phyloP scores from a whole-genome alignment of 805 yeast species.

The Metschnikowia proteae region DNA sequence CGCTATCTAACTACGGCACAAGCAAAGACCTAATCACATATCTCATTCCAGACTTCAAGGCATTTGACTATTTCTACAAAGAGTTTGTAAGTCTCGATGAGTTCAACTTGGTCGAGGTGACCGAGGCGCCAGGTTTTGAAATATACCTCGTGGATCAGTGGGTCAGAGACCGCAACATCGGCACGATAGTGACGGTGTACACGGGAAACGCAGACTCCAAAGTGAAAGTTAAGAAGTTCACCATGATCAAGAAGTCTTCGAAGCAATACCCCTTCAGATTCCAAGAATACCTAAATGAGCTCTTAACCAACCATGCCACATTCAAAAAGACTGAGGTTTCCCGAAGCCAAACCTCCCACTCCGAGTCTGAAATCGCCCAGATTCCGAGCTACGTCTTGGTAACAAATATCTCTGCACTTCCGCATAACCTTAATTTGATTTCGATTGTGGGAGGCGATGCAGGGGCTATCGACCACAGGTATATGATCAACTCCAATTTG shows the following conservation, averaged over 20 bases:
- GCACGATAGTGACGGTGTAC: conserved; percentile 70
- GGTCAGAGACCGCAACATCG: conserved; percentile 68
- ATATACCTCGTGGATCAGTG: conserved; percentile 93
- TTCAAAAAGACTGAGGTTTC: conserved; percentile 46
- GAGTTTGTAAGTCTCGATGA: conserved; percentile 33
- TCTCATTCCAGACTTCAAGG: conserved; percentile 56
- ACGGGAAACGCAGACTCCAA: conserved; percentile 78
- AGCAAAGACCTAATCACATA: conserved; percentile 30
- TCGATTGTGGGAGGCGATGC: conserved; percentile 62
- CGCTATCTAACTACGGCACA: conserved; percentile 2
- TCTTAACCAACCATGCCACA: conserved; percentile 62
- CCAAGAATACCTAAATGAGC: conserved; percentile 59
- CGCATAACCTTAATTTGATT: conserved; percentile 67
- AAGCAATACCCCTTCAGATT: conserved; percentile 50
- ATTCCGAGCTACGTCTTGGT: conserved; percentile 53
- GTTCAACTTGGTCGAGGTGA: conserved; percentile 41
- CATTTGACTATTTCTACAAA: conserved; percentile 44
- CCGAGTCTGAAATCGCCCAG: conserved; percentile 15
- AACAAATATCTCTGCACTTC: conserved; percentile 77
- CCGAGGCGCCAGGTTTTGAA: conserved; percentile 71
- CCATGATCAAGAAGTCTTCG: conserved; percentile 47
- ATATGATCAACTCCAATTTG: conserved; percentile 72
- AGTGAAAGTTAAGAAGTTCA: conserved; percentile 54
- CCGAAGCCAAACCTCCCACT: neutral
- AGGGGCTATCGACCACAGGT: conserved; percentile 49